Percentiles rank a stretch among this genome's conserved stretches.
These are phyloP conservation scores for Solanum peruvianum DNA, from an alignment of 257 asterid genomes.

Conservation along the genomic window DNA sequence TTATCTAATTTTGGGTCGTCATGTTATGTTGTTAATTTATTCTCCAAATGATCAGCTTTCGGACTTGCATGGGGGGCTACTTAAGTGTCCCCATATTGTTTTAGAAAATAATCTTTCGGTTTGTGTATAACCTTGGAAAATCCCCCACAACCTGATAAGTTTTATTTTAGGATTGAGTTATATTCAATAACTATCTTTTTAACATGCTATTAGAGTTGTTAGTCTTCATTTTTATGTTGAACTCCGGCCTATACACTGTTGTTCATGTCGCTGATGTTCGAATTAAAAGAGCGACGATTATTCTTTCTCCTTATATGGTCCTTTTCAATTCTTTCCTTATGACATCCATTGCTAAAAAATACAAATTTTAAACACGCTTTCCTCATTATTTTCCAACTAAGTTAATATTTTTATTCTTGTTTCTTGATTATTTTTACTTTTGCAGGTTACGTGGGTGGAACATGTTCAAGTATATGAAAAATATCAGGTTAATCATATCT, in stretches of 20 bases:
- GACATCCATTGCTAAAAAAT: background rate
- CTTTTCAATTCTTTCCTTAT: background rate
- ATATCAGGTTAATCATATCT: slow-evolving; percentile 34
- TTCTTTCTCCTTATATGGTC: background rate
- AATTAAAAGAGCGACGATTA: background rate
- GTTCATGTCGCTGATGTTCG: background rate
- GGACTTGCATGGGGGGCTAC: background rate
- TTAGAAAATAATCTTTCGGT: background rate
- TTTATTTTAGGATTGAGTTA: background rate
- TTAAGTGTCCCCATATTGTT: background rate
- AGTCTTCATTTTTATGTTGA: background rate
- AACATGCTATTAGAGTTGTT: background rate
- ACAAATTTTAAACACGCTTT: background rate
- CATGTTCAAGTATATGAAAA: slow-evolving; percentile 71
- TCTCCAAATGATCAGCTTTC: background rate
- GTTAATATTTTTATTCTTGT: background rate
- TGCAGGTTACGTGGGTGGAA: slow-evolving; percentile 67
- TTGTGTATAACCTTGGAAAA: background rate
- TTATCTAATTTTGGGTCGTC: background rate
- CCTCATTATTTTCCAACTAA: background rate
- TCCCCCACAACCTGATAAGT: background rate
- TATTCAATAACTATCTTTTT: background rate
- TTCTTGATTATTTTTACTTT: background rate
- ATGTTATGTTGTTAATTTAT: background rate
- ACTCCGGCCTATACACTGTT: background rate